Evolutionary conservation across 352 stramenopile genomes (phyloP).

Genomic region (Globisporangium cystogenes): DNA sequence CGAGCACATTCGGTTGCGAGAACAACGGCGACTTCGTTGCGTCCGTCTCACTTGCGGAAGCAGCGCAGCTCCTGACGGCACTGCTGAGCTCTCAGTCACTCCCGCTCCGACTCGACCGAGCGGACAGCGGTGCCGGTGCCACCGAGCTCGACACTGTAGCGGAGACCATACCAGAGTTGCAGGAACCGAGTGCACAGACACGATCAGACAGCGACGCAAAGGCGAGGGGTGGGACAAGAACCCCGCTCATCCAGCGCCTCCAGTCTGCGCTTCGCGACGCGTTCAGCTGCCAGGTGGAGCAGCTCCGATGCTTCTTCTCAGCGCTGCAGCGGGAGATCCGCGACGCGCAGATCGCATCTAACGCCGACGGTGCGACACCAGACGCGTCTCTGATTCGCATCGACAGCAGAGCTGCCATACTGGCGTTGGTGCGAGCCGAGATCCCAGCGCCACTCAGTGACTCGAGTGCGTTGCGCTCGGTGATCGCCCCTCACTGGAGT

Average conservation of each 20-base stretch:
- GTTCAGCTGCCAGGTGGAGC: not conserved
- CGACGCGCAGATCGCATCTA: not conserved
- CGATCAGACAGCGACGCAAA: not conserved
- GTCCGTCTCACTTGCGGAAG: not conserved
- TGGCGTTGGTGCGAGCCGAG: constrained; percentile 8
- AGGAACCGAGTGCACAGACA: not conserved
- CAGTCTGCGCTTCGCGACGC: not conserved
- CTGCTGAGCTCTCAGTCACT: not conserved
- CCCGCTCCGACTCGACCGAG: not conserved
- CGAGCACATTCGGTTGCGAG: not conserved
- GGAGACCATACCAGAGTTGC: not conserved
- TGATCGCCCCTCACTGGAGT: not conserved
- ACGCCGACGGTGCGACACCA: not conserved
- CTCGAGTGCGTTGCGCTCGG: not conserved
- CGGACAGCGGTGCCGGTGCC: not conserved
- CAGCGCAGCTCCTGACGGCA: not conserved
- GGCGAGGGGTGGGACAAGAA: not conserved
- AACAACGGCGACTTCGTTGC: not conserved
- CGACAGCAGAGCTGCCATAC: not conserved
- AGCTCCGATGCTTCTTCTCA: not conserved
- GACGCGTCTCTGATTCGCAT: not conserved
- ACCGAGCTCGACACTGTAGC: not conserved
- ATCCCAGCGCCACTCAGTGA: not conserved
- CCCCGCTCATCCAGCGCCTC: not conserved
- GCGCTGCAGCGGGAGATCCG: not conserved